Evolutionary conservation across 257 asterid genomes (phyloP).

Genomic region (Verbena officinalis): DNA sequence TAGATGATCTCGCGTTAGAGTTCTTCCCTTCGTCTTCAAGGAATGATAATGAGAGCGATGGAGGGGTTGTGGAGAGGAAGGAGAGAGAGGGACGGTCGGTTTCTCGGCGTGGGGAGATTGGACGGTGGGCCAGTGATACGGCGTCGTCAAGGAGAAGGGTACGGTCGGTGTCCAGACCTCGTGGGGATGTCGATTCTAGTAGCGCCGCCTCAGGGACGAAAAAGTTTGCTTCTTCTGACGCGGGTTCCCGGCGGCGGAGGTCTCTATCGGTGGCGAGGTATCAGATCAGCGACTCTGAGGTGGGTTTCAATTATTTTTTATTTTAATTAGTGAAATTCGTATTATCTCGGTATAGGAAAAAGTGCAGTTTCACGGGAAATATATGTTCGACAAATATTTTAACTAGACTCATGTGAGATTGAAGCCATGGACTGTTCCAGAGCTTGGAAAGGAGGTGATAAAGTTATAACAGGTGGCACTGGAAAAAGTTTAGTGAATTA

Average conservation of each 20-base stretch:
- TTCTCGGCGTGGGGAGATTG: slow-evolving; percentile 52
- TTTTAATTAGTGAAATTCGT: background rate
- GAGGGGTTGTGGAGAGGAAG: slow-evolving; percentile 41
- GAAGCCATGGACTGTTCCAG: slow-evolving; percentile 3
- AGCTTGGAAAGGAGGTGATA: background rate
- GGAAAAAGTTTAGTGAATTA: background rate
- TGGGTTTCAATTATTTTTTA: slow-evolving; percentile 22
- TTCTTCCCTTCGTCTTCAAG: slow-evolving; percentile 54
- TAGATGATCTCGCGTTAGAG: slow-evolving; percentile 85
- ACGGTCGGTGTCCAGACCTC: slow-evolving; percentile 71
- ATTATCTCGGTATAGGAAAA: background rate
- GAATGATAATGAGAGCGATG: slow-evolving; percentile 43
- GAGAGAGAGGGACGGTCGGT: slow-evolving; percentile 48
- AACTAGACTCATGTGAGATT: slow-evolving; percentile 1
- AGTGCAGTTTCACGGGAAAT: slow-evolving; percentile 2
- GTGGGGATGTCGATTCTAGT: slow-evolving; percentile 36
- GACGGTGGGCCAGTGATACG: slow-evolving; percentile 84
- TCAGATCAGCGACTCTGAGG: slow-evolving; percentile 76
- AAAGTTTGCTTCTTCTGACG: slow-evolving; percentile 36
- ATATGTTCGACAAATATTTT: background rate
- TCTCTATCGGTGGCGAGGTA: slow-evolving; percentile 68
- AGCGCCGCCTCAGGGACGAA: slow-evolving; percentile 38
- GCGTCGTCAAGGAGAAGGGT: slow-evolving; percentile 79
- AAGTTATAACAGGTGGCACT: background rate
- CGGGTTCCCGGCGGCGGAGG: slow-evolving; percentile 61